Evolutionary conservation across 306 rosid genomes (phyloP), one percentile per base, ranked within the genome.

Genomic region (Quercus glauca): DNA sequence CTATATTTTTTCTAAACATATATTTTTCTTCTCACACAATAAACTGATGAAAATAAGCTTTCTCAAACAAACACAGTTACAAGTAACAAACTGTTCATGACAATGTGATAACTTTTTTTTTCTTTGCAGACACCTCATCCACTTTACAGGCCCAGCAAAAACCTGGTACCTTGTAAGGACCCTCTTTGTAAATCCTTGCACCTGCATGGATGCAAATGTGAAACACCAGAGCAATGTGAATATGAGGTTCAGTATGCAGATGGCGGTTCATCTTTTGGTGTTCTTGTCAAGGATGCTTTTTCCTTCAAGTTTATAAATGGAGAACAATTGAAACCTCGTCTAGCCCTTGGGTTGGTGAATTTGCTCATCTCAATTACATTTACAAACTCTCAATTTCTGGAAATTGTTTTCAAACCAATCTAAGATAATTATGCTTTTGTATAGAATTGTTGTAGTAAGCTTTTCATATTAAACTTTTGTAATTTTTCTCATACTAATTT

Each of bases 191-290:
- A 75, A 64, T 85, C 97, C 53, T 88, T 94, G 85, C 92, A 89
- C 55, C 68, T 89, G 51, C 82, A 80, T 3, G 85, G 82, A 61
- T 86, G 84, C 82, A 78, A 21, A 18, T 94, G 97, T 51, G 88
- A 89, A 28, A 67, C 78, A 57, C 94, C 92, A 25, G 86, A 81
- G 77, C 98, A 92, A 85, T 94, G 98, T 81, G 93, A 94, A 79
- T 92, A 94, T 53, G 93, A 89, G 79, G 83, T 94, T 84, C 81
- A 84, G 82, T 94, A 94, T 83, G 97, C 92, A 52, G 98, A 94
- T 77, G 94, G 96, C 11, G 92, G 91, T 81, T 91, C 97, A 67
- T 86, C 97, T 20, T 88, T 88, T 15, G 98, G 98, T 23, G 97
- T 89, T 20, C 97, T 94, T 69, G 81, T 94, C 73, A 88, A 78